Evolutionary conservation across 208 protist genomes (phyloP).

Genomic region (Strigomonas culicis): DNA sequence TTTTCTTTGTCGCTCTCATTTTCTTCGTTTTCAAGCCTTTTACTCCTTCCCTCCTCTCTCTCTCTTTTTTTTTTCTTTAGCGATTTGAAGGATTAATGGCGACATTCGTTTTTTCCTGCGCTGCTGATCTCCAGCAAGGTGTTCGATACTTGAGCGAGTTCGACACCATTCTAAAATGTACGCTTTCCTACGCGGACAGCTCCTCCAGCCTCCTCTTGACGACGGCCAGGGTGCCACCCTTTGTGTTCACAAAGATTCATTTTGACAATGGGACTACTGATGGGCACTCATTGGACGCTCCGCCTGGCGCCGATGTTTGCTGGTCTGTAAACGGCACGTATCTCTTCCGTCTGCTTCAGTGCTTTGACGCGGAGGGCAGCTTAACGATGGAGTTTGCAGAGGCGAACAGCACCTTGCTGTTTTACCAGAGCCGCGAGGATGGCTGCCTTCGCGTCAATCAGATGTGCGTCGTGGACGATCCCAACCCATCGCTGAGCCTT

Average conservation of each 20-base stretch:
- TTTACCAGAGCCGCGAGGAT: not conserved
- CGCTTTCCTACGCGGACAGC: not conserved
- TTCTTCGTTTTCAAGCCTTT: not conserved
- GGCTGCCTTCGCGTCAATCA: not conserved
- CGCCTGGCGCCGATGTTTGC: not conserved
- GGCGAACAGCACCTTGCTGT: not conserved
- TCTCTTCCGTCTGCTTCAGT: not conserved
- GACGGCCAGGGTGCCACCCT: not conserved
- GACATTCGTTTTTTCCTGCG: too few relatives aligned
- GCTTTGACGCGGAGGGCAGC: not conserved
- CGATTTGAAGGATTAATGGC: too few relatives aligned
- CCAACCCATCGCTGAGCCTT: not conserved
- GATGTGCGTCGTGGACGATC: not conserved
- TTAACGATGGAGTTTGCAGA: not conserved
- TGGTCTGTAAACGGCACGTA: not conserved
- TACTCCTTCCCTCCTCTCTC: not conserved
- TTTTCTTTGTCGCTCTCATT: not conserved
- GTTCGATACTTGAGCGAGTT: not conserved
- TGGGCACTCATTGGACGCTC: not conserved
- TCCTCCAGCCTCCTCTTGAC: not conserved
- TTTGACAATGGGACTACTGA: not conserved
- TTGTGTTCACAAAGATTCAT: not conserved
- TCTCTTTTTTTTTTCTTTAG: not conserved
- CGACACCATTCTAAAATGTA: not conserved
- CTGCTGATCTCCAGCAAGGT: not conserved